Base-by-base conservation (phyloP, 371 early-diverging fungal genomes). In the Syncephalastrum sp. region DNA sequence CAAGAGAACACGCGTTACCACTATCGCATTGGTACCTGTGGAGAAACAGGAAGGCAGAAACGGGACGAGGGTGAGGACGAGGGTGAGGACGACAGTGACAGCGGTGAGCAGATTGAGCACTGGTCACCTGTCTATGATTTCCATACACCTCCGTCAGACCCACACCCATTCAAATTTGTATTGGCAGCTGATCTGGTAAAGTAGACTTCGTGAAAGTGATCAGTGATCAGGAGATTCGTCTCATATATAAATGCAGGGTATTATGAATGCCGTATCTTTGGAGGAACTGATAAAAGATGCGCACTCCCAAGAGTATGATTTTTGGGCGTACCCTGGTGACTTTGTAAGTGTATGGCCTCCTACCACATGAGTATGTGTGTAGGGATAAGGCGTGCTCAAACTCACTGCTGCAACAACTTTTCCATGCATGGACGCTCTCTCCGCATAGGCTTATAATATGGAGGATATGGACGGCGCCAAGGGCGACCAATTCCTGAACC, bases 321-420 rank as follows among this genome's bases (percentile, higher is more conserved):
- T 72, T 44, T 14, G 69, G 24, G 62, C 72, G 13, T 47, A 69
- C n/a, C 59, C 66, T 54, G 72, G 72, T 16, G 54, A 53, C 13
- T 54, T 59, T 53, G 68, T 17, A 65, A 64, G 27, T 38, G 51
- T 3, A 33, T 33, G 8, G 10, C 0, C 38, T 33, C 38, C 38
- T 33, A 12, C n/a, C 14, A 21, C 29, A 13, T 19, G 33, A 16
- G 5, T 4, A 27, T 15, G 38, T 33, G 38, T 10, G 38, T 14
- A 38, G n/a, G 14, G 19, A 38, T 25, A 27, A 27, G 29, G 33
- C 50, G 23, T 25, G 50, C 19, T 27, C 21, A 50, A 12, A 50
- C 5, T 27, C 33, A 4, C 0, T 33, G 51, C 38, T 51, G 27
- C 27, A 14, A 51, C 33, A 38, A 7, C 38, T 24, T 38, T 17